Conservation (phyloP, 1,284 basidiomycete genomes). For the Amylostereum areolatum region DNA sequence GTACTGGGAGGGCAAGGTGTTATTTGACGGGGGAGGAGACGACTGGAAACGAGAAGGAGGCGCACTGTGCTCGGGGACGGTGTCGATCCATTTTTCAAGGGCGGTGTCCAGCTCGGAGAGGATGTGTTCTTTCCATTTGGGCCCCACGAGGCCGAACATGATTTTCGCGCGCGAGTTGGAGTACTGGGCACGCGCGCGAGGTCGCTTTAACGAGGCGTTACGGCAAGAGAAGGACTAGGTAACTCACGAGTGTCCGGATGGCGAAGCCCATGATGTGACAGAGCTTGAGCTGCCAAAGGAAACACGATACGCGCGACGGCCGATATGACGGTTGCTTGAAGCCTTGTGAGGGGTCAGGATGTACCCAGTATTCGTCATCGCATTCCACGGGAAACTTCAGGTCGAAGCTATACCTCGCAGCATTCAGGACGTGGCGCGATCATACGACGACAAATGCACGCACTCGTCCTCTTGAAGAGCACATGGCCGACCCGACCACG, state of each 20-base stretch:
- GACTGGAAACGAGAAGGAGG: constrained; percentile 3
- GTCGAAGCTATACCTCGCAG: constrained; percentile 37
- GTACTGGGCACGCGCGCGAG: background rate
- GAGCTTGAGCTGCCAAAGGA: constrained; percentile 45
- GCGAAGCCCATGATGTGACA: constrained; percentile 50
- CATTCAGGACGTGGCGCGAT: background rate
- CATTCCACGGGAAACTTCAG: constrained; percentile 51
- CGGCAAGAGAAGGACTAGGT: background rate
- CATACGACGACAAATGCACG: constrained; percentile 15
- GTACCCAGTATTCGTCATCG: constrained; percentile 58
- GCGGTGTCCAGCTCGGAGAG: constrained; percentile 52
- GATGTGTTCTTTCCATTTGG: constrained; percentile 43
- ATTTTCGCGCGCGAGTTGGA: constrained; percentile 40
- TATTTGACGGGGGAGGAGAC: too few relatives aligned
- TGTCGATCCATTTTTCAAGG: constrained; percentile 56
- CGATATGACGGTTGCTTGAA: constrained; percentile 40
- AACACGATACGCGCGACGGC: constrained; percentile 38
- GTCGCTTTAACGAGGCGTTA: background rate
- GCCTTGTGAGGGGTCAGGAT: constrained; percentile 30
- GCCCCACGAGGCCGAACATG: constrained; percentile 36
- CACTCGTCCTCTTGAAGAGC: constrained; percentile 82
- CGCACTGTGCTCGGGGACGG: constrained; percentile 44
- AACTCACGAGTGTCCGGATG: constrained; percentile 44
- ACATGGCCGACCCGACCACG: constrained; percentile 78
- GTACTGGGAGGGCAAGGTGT: constrained; percentile 22